phyloP scores from a whole-genome alignment of 2,329 filamentous ascomycete species.

The Verticillium alfalfae region DNA sequence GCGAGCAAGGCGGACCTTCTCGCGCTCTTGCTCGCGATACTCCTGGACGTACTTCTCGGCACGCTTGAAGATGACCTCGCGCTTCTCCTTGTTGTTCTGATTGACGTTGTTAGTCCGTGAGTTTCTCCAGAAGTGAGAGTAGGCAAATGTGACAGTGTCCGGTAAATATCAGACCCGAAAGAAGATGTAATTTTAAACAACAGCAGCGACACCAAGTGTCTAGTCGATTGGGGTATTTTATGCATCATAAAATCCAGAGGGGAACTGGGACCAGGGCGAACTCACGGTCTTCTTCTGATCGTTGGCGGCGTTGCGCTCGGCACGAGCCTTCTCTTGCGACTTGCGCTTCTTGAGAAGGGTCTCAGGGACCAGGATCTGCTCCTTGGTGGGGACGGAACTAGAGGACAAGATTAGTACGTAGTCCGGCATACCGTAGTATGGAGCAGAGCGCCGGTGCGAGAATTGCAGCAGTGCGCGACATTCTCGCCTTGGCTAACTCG shows the following conservation, averaged over 20 bases:
- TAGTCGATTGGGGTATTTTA: constrained; percentile 83
- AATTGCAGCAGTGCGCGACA: constrained; percentile 89
- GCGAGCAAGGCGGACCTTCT: constrained; percentile 92
- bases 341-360: constrained; percentile 99
- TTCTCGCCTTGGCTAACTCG: constrained; percentile 89
- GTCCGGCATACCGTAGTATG: constrained; percentile 61
- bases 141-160: constrained; percentile 11
- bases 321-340: constrained; percentile 98
- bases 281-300: constrained; percentile 90
- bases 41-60: constrained; percentile 99
- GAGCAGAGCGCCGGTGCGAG: constrained; percentile 76
- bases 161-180: constrained; percentile 88
- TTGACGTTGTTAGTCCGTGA: not conserved
- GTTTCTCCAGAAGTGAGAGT: constrained; percentile 21
- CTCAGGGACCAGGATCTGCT: constrained; percentile 97
- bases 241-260: constrained; percentile 65
- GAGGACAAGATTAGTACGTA: constrained; percentile 71
- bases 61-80: constrained; percentile 98
- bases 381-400: constrained; percentile 87
- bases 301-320: constrained; percentile 72
- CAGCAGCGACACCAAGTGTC: constrained; percentile 85
- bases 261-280: constrained; percentile 28
- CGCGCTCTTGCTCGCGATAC: constrained; percentile 96
- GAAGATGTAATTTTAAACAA: constrained; percentile 88
- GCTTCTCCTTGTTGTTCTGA: constrained; percentile 98